Percentiles rank a stretch among this genome's conserved stretches.
Evolutionary conservation across 2,329 filamentous ascomycete genomes (phyloP).

Genomic region (Colletotrichum godetiae): DNA sequence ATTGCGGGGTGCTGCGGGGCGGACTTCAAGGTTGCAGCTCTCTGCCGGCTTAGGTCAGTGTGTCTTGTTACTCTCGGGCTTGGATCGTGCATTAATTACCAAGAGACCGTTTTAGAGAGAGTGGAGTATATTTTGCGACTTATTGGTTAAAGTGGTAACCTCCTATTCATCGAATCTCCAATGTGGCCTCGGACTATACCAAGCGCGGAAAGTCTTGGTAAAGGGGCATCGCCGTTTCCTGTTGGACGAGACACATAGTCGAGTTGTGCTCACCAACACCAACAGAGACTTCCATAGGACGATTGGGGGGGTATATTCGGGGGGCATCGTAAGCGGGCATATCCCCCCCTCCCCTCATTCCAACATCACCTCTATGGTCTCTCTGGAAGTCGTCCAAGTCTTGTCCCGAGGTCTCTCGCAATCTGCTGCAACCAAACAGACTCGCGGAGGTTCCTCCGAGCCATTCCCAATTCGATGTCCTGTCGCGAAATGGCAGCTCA

Average conservation of each 20-base stretch:
- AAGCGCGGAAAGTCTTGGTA: background rate
- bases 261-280: background rate
- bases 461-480: constrained; percentile 23
- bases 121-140: background rate
- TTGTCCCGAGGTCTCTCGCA: constrained; percentile 24
- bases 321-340: background rate
- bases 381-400: background rate
- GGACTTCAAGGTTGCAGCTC: constrained; percentile 1
- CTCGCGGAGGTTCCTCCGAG: constrained; percentile 1
- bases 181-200: background rate
- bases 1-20: constrained; percentile 23
- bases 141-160: background rate
- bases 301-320: background rate
- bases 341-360: background rate
- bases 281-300: background rate
- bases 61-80: background rate
- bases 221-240: background rate
- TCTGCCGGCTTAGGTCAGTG: constrained; percentile 12
- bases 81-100: background rate
- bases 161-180: background rate
- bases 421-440: background rate
- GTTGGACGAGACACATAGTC: background rate
- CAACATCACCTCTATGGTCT: background rate
- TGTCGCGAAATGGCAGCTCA: constrained; percentile 19
- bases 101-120: background rate